Conservation (phyloP, 768 basidiomycete species). For the Leccinum uliginosum region DNA sequence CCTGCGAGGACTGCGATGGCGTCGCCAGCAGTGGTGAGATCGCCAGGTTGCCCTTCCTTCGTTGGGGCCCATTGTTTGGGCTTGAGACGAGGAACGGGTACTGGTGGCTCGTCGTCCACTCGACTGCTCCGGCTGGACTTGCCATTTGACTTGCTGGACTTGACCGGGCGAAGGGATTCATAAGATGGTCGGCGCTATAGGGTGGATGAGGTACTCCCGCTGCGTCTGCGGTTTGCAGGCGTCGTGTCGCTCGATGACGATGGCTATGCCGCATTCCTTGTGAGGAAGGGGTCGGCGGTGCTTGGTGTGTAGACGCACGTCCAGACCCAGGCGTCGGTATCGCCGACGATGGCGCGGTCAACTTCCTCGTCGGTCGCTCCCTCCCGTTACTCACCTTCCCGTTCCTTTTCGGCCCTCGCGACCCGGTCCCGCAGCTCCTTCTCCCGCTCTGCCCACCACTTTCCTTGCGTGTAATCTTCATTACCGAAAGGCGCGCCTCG, state of each 20-base stretch:
- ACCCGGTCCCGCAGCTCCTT: slow-evolving; percentile 20
- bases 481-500: slow-evolving; percentile 42
- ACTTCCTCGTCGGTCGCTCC: slow-evolving; percentile 15
- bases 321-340: slow-evolving; percentile 16
- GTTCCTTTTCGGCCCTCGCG: slow-evolving; percentile 15
- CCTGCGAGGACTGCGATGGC: slow-evolving; percentile 24
- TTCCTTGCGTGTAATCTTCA: slow-evolving; percentile 34
- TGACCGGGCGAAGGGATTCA: slow-evolving; percentile 40
- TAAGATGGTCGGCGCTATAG: slow-evolving; percentile 30
- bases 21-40: slow-evolving; percentile 19
- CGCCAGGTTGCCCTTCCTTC: slow-evolving; percentile 52
- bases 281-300: slow-evolving; percentile 16
- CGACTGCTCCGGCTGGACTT: slow-evolving; percentile 28
- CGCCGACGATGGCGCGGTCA: slow-evolving; percentile 16
- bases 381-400: slow-evolving; percentile 2
- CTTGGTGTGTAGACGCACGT: slow-evolving; percentile 26
- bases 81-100: slow-evolving; percentile 29
- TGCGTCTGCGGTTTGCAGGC: slow-evolving; percentile 21
- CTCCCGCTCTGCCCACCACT: slow-evolving; percentile 32
- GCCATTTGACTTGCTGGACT: slow-evolving; percentile 32
- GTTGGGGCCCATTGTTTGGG: slow-evolving; percentile 26
- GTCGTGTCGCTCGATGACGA: slow-evolving; percentile 26
- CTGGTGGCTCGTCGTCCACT: slow-evolving; percentile 26
- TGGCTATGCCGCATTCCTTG: slow-evolving; percentile 22
- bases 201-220: slow-evolving; percentile 23